A percentile compares a stretch with the other conserved stretches of the same genome.
Evolutionary conservation across 2,329 filamentous ascomycete genomes (phyloP).

Genomic region (Colletotrichum magnum): DNA sequence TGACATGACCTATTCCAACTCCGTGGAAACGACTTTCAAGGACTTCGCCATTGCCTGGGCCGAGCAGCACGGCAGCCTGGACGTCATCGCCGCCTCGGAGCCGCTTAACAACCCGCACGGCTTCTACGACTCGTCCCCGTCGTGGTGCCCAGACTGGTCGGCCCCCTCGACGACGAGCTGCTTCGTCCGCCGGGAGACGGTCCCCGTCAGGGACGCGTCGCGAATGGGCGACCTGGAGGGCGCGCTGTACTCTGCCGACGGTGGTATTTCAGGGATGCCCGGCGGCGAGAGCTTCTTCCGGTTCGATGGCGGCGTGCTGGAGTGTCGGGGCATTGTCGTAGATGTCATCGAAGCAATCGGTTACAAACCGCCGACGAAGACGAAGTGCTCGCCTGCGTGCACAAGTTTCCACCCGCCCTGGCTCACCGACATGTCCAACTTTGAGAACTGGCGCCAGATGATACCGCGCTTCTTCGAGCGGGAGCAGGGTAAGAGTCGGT

Average conservation of each 20-base stretch:
- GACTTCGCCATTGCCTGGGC: conserved; percentile 10
- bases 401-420: neutral
- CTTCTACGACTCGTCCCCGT: neutral
- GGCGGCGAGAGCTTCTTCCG: neutral
- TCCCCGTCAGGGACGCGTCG: neutral
- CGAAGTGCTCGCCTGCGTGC: neutral
- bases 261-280: neutral
- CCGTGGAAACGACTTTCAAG: neutral
- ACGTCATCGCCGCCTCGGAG: conserved; percentile 11
- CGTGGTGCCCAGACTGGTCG: conserved; percentile 2
- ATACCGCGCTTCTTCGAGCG: neutral
- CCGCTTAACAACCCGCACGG: neutral
- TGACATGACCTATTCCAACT: neutral
- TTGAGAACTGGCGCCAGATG: neutral
- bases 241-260: neutral
- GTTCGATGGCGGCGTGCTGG: neutral
- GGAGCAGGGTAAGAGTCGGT: neutral
- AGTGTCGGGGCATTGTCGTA: neutral
- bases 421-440: neutral
- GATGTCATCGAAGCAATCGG: neutral
- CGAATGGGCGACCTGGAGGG: neutral
- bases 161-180: neutral
- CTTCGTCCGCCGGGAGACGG: conserved; percentile 1
- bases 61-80: conserved; percentile 10
- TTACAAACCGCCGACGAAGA: neutral